phyloP scores from a whole-genome alignment of 2,329 filamentous ascomycete species.

The Pyrenophora graminea region DNA sequence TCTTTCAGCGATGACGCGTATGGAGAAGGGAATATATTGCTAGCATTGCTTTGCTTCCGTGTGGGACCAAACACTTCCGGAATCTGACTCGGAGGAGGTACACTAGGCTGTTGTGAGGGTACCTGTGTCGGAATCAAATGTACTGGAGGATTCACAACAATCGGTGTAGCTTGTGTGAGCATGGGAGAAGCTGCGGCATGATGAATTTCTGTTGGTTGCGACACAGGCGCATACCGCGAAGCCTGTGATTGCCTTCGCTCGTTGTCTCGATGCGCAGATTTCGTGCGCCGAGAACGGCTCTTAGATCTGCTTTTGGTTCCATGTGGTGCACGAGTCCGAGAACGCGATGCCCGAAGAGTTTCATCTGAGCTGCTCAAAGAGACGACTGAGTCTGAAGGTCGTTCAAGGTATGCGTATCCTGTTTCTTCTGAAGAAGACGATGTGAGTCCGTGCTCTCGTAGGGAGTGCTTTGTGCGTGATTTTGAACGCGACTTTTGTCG shows the following conservation, averaged over 20 bases:
- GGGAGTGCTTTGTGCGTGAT: background rate
- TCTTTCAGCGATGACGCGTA: conserved; percentile 3
- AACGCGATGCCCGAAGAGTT: conserved; percentile 15
- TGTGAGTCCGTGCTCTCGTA: background rate
- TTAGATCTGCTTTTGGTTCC: conserved; percentile 1
- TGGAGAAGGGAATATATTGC: conserved; percentile 9
- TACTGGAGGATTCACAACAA: conserved; percentile 12
- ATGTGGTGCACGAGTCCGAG: conserved; percentile 7
- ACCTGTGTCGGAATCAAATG: background rate
- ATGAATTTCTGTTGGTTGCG: background rate
- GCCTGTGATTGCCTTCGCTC: conserved; percentile 4
- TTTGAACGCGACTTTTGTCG: conserved; percentile 4
- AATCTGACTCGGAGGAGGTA: conserved; percentile 11
- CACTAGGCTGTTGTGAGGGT: background rate
- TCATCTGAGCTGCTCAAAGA: conserved; percentile 16
- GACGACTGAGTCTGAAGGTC: conserved; percentile 9
- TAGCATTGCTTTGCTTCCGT: conserved; percentile 4
- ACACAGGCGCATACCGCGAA: background rate
- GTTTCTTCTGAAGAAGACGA: conserved; percentile 15
- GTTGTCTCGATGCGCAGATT: background rate
- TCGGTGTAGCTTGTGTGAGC: background rate
- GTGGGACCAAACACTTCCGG: conserved; percentile 1
- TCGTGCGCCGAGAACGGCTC: conserved; percentile 1
- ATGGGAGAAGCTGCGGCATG: background rate
- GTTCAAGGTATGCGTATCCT: conserved; percentile 9